Evolutionary conservation across 2,329 filamentous ascomycete genomes (phyloP), one percentile per base, ranked within the genome.

Genomic region (Fusarium multiceps): DNA sequence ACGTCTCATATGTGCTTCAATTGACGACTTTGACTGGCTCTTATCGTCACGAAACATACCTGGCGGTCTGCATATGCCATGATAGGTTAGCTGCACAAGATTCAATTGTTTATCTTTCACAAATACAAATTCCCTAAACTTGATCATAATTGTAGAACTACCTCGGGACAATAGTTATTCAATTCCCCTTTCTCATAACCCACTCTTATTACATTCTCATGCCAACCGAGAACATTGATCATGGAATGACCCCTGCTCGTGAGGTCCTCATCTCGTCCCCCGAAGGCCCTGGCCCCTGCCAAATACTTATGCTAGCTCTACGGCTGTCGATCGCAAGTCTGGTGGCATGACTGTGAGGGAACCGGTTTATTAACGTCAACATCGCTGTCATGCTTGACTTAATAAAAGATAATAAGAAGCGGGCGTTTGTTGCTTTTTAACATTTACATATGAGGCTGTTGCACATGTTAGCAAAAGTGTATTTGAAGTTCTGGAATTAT

Each of bases 151-250:
- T 48, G 23, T 8, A 47, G 23, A 42, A 14, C 20, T 4, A 34
- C 25, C 30, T 20, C 3, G 40, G 49, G 21, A 51, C 13, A 10
- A 47, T 34, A 49, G 23, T 37, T 32, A 27, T 45, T 27, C 56
- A 63, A 53, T 59, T 53, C 57, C 57, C 57, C 51, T 58, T 67
- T 42, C 40, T 55, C 21, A 34, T 56, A 56, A 63, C 62, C 63
- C 69, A 66, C 61, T 50, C 59, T 66, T 59, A 68, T 73, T 73
- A 59, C 65, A 63, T 60, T 47, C 71, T 73, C 59, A 74, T 74
- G 69, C 66, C 59, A 50, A 48, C 57, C 54, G 59, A 58, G 54
- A 28, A 56, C 59, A 63, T 21, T 46, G 60, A 32, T 57, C 59
- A 63, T 63, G 18, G 23, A 63, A 56, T 43, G 60, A 41, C 59